These are phyloP conservation scores for Psilocybe mexicana DNA, from an alignment of 1,284 basidiomycete species.

Conservation along the genomic window DNA sequence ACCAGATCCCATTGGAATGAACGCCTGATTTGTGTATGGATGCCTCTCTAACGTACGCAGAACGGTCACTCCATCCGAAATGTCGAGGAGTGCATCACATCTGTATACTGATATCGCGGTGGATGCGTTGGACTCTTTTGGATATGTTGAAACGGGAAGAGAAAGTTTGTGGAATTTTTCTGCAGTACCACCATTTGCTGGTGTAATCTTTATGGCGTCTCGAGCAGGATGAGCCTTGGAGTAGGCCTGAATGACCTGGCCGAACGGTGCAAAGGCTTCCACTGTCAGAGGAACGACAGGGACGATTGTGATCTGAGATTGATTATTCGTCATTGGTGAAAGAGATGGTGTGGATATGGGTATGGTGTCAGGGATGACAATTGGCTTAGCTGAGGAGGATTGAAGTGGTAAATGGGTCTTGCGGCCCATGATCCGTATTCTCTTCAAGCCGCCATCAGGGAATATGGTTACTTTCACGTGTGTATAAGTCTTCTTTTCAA, in stretches of 20 bases:
- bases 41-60: constrained; percentile 75
- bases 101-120: constrained; percentile 75
- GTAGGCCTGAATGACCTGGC: constrained; percentile 86
- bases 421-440: constrained; percentile 81
- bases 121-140: constrained; percentile 52
- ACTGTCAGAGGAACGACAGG: constrained; percentile 79
- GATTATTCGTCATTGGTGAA: constrained; percentile 15
- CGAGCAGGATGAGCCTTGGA: constrained; percentile 60
- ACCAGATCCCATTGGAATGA: constrained; percentile 80
- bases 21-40: constrained; percentile 80
- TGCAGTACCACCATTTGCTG: constrained; percentile 87
- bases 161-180: constrained; percentile 89
- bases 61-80: constrained; percentile 50
- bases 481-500: constrained; percentile 61
- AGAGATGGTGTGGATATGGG: constrained; percentile 6
- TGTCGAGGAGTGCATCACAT: constrained; percentile 56
- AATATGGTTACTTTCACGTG: constrained; percentile 90
- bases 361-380: constrained; percentile 1
- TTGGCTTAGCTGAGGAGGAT: constrained; percentile 1
- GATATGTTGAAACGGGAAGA: constrained; percentile 65
- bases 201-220: constrained; percentile 67
- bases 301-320: constrained; percentile 37
- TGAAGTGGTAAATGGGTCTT: constrained; percentile 33
- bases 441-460: constrained; percentile 96
- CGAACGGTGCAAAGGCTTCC: constrained; percentile 82